phyloP scores from a whole-genome alignment of 257 asterid genomes.

The Salvia miltiorrhiza region DNA sequence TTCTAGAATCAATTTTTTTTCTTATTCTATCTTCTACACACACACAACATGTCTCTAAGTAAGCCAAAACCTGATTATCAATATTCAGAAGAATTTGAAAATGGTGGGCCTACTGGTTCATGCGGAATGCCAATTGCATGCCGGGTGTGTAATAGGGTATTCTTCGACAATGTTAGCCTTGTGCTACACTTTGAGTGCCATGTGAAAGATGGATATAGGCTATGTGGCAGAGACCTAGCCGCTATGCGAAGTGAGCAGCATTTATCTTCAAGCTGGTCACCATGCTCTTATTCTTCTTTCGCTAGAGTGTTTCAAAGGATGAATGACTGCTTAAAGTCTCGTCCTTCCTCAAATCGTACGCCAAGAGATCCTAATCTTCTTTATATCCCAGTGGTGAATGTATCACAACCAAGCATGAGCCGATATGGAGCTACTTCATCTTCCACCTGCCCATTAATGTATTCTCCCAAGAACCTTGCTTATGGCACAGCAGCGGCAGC shows the following conservation, averaged over 20 bases:
- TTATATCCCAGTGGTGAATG: conserved; percentile 12
- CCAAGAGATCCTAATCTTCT: not conserved
- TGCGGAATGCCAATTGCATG: conserved; percentile 25
- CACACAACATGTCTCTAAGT: conserved; percentile 22
- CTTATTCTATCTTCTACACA: not conserved
- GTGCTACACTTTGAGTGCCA: conserved; percentile 38
- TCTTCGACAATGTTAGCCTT: conserved; percentile 32
- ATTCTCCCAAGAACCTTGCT: conserved; percentile 15
- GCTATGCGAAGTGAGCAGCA: conserved; percentile 1
- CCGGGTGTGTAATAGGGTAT: conserved; percentile 32
- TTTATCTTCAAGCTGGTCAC: conserved; percentile 13
- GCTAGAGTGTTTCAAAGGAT: conserved; percentile 8
- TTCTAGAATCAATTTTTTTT: not conserved
- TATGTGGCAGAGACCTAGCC: conserved; percentile 8
- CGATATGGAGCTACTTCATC: conserved; percentile 1
- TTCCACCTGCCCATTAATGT: conserved; percentile 11
- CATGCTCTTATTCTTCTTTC: conserved; percentile 11
- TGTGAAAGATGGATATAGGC: not conserved
- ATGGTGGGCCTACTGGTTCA: conserved; percentile 5
- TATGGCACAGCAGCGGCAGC: not conserved
- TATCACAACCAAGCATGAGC: conserved; percentile 12
- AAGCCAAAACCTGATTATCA: conserved; percentile 17
- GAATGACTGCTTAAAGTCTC: conserved; percentile 13
- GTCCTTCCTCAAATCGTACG: conserved; percentile 1
- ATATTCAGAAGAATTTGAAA: conserved; percentile 16